Evolutionary conservation across 2,329 filamentous ascomycete species (phyloP).

Genomic region (Trichoderma sp.): DNA sequence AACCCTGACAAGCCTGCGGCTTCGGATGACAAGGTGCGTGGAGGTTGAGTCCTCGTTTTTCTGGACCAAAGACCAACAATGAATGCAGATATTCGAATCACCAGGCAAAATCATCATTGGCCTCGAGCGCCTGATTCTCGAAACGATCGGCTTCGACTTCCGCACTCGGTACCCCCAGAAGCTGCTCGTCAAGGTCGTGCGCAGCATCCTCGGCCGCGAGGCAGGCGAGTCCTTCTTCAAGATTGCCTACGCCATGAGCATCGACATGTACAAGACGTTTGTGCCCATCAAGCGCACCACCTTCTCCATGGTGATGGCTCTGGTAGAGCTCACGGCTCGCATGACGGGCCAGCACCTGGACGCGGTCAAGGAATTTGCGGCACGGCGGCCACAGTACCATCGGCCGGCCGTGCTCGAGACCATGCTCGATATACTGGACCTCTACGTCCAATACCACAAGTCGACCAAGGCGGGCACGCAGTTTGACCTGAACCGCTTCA

Average conservation of each 20-base stretch:
- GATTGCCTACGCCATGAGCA: slow-evolving; percentile 77
- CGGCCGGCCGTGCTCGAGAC: slow-evolving; percentile 67
- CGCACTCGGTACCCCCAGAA: slow-evolving; percentile 86
- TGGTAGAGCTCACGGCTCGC: slow-evolving; percentile 77
- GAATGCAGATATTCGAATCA: slow-evolving; percentile 72
- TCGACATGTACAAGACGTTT: slow-evolving; percentile 92
- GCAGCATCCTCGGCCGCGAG: slow-evolving; percentile 53
- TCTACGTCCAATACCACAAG: slow-evolving; percentile 83
- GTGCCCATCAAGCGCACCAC: slow-evolving; percentile 87
- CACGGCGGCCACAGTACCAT: slow-evolving; percentile 51
- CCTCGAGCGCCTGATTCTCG: slow-evolving; percentile 88
- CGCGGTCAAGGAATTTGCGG: slow-evolving; percentile 52
- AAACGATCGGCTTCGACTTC: slow-evolving; percentile 92
- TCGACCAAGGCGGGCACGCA: slow-evolving; percentile 72
- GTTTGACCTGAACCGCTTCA: slow-evolving; percentile 76
- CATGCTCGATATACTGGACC: slow-evolving; percentile 84
- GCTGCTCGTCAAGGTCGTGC: slow-evolving; percentile 76
- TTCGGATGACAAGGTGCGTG: slow-evolving; percentile 76
- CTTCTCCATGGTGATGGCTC: slow-evolving; percentile 79
- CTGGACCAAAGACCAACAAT: neutral
- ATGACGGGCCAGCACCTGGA: slow-evolving; percentile 61
- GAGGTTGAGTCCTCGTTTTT: neutral
- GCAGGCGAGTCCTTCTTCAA: slow-evolving; percentile 59
- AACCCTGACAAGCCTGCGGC: slow-evolving; percentile 66
- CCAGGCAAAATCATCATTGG: slow-evolving; percentile 82